Evolutionary conservation across 805 yeast species (phyloP).

Genomic region (Ogataea wickerhamii): DNA sequence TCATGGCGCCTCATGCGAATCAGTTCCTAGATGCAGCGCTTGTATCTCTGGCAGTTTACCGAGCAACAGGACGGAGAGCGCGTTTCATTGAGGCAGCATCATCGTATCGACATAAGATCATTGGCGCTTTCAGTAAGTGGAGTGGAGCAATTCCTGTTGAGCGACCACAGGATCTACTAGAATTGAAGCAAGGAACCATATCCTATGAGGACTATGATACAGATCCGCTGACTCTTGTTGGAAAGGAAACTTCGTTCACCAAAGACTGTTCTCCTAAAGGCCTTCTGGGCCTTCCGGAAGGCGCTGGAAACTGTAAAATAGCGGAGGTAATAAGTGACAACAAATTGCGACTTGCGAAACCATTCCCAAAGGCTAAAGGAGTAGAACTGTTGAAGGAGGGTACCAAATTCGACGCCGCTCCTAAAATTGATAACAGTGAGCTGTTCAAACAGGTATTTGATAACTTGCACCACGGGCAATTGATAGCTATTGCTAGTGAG

Average conservation of each 20-base stretch:
- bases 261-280: conserved; percentile 62
- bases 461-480: conserved; percentile 65
- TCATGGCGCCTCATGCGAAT: conserved; percentile 97
- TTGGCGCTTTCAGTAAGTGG: conserved; percentile 72
- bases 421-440: conserved; percentile 73
- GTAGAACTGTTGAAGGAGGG: conserved; percentile 46
- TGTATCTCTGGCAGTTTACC: conserved; percentile 68
- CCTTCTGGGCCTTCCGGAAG: conserved; percentile 71
- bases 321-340: conserved; percentile 67
- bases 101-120: conserved; percentile 60
- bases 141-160: conserved; percentile 87
- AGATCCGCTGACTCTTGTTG: conserved; percentile 57
- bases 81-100: conserved; percentile 83
- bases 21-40: conserved; percentile 72
- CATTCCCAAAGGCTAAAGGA: conserved; percentile 55
- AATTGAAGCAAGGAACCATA: conserved; percentile 57
- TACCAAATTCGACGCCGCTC: conserved; percentile 64
- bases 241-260: conserved; percentile 65
- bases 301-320: conserved; percentile 72
- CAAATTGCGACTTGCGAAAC: conserved; percentile 61
- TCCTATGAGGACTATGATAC: conserved; percentile 40
- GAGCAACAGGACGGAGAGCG: conserved; percentile 62
- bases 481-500: conserved; percentile 93
- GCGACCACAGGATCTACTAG: conserved; percentile 82
- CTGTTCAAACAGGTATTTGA: conserved; percentile 81